Conservation (phyloP, 2,329 filamentous ascomycete genomes). For the Colletotrichum abscissum region DNA sequence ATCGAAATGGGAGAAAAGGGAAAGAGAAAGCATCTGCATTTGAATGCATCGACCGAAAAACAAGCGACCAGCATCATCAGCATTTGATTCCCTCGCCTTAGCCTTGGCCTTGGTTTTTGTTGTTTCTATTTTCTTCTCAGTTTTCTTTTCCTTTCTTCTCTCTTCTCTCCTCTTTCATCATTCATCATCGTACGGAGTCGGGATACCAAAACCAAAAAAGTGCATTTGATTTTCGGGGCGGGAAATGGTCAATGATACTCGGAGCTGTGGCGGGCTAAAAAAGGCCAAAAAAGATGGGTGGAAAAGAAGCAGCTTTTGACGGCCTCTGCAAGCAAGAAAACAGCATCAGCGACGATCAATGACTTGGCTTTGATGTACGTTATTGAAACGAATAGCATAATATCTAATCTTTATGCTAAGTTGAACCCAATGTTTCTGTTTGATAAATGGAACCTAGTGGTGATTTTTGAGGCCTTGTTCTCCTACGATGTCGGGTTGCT, state of each 20-base stretch:
- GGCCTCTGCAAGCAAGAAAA: neutral
- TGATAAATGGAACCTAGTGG: neutral
- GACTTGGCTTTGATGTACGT: constrained; percentile 25
- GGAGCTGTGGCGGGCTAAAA: constrained; percentile 13
- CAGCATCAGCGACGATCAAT: constrained; percentile 12
- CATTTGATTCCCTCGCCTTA: constrained; percentile 1
- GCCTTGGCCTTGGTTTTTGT: neutral
- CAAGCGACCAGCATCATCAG: constrained; percentile 10
- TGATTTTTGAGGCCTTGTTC: neutral
- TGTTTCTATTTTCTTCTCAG: neutral
- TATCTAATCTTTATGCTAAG: constrained; percentile 18
- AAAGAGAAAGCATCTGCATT: neutral
- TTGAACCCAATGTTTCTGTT: neutral
- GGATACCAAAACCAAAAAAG: constrained; percentile 31
- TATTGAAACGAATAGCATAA: constrained; percentile 15
- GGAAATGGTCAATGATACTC: constrained; percentile 4
- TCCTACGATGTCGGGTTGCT: neutral
- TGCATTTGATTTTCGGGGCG: neutral
- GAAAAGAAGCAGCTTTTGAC: constrained; percentile 7
- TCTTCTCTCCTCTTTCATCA: neutral
- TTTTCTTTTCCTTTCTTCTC: no score
- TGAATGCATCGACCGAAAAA: constrained; percentile 1
- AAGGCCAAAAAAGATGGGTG: neutral
- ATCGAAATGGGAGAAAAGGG: neutral
- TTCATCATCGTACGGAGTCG: constrained; percentile 31